A percentile compares a stretch with the other conserved stretches of the same genome.
These are phyloP conservation scores for Candida ovalis DNA, from an alignment of 805 yeast genomes.

Conservation along the genomic window DNA sequence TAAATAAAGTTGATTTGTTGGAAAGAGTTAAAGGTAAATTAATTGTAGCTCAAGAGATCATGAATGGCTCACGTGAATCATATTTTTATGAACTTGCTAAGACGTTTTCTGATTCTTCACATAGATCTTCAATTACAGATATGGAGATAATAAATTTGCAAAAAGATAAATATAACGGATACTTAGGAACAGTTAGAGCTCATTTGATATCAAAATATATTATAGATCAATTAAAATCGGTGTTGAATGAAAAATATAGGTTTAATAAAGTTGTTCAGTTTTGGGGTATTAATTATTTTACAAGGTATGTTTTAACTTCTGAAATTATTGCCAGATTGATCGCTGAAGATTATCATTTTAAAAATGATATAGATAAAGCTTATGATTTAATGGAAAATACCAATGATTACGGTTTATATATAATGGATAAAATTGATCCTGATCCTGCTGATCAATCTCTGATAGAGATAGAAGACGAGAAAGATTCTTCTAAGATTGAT, in stretches of 20 bases:
- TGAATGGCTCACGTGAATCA: constrained; percentile 43
- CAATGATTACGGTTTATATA: constrained; percentile 32
- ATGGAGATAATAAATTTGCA: constrained; percentile 44
- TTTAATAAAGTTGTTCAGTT: constrained; percentile 47
- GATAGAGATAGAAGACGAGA: not conserved
- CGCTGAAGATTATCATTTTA: constrained; percentile 39
- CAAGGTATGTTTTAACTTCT: constrained; percentile 57
- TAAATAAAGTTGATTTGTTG: constrained; percentile 10
- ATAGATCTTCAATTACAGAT: constrained; percentile 40
- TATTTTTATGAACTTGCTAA: constrained; percentile 50
- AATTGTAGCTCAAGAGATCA: constrained; percentile 15
- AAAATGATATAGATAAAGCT: constrained; percentile 38
- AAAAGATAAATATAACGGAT: constrained; percentile 53
- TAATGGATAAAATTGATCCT: constrained; percentile 28
- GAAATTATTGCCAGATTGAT: constrained; percentile 54
- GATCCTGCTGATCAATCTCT: not conserved
- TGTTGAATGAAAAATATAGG: constrained; percentile 27
- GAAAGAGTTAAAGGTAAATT: constrained; percentile 6
- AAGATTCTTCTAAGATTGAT: not conserved
- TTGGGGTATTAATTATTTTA: constrained; percentile 58
- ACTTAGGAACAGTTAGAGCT: constrained; percentile 57
- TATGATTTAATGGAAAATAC: constrained; percentile 45
- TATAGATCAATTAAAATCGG: constrained; percentile 26
- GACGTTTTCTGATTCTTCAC: constrained; percentile 35
- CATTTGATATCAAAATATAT: constrained; percentile 44